Conservation (phyloP, 2,329 filamentous ascomycete genomes). For the Phaeosphaeriaceae sp. region DNA sequence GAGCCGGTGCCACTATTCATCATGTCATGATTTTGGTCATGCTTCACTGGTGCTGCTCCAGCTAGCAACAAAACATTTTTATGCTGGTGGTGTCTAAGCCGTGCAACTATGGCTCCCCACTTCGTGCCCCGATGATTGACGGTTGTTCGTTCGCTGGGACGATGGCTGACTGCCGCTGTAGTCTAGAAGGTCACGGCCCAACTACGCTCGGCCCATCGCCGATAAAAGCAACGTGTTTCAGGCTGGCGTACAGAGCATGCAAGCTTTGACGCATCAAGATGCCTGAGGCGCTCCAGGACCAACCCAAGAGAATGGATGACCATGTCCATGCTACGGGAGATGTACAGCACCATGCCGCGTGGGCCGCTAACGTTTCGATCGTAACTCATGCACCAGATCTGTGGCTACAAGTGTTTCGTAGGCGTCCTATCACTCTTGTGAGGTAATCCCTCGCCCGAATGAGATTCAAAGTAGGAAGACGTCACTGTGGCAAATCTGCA, state of each 20-base stretch:
- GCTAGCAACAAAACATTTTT: background rate
- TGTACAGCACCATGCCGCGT: conserved; percentile 6
- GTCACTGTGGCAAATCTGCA: background rate
- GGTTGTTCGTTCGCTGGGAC: background rate
- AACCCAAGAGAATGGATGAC: conserved; percentile 9
- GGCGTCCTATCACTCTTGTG: background rate
- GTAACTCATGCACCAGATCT: conserved; percentile 8
- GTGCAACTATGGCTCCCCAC: conserved; percentile 13
- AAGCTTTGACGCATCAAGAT: background rate
- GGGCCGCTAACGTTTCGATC: conserved; percentile 7
- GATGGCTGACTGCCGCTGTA: conserved; percentile 3
- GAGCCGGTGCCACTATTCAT: background rate
- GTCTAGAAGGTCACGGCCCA: conserved; percentile 6
- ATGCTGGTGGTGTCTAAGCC: background rate
- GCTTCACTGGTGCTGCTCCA: background rate
- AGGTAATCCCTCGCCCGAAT: background rate
- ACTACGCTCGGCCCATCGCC: background rate
- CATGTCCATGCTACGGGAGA: conserved; percentile 17
- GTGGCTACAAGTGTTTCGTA: background rate
- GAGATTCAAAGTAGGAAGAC: background rate
- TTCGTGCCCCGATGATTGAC: background rate
- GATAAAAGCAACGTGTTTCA: conserved; percentile 13
- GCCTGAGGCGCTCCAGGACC: background rate
- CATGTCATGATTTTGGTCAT: conserved; percentile 1
- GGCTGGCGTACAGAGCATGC: conserved; percentile 6